A percentile compares a stretch with the other conserved stretches of the same genome.
phyloP scores from a whole-genome alignment of 176 grass and related monocot species.

The Cymbopogon citratus region DNA sequence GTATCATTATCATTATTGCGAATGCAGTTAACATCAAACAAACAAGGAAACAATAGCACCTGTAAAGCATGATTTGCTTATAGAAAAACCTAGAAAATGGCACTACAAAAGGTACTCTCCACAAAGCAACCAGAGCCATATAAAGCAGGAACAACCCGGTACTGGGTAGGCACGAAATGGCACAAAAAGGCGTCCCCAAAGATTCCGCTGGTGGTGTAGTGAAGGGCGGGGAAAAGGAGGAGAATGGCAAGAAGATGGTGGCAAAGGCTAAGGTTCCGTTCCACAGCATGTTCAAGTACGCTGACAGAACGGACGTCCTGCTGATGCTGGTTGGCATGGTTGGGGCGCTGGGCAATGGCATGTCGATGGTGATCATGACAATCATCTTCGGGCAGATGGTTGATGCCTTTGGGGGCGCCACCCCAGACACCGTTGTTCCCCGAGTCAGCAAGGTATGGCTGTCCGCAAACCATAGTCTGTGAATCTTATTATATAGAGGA shows the following conservation, averaged over 20 bases:
- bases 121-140: background rate
- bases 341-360: constrained; percentile 4
- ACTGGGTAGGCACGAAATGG: background rate
- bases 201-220: background rate
- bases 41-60: background rate
- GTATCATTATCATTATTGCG: background rate
- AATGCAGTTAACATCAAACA: background rate
- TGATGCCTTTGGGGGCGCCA: constrained; percentile 23
- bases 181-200: background rate
- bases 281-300: constrained; percentile 27
- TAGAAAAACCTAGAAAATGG: background rate
- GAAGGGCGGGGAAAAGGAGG: background rate
- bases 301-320: background rate
- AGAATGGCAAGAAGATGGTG: constrained; percentile 6
- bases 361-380: constrained; percentile 24
- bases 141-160: background rate
- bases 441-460: constrained; percentile 29
- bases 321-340: constrained; percentile 29
- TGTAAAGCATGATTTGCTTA: background rate
- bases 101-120: constrained; percentile 3
- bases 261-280: constrained; percentile 14
- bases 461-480: background rate
- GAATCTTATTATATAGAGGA: background rate
- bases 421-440: constrained; percentile 2
- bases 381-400: constrained; percentile 40